Base-by-base conservation (phyloP, 495 filamentous ascomycete genomes). In the Aspergillus asperescens region DNA sequence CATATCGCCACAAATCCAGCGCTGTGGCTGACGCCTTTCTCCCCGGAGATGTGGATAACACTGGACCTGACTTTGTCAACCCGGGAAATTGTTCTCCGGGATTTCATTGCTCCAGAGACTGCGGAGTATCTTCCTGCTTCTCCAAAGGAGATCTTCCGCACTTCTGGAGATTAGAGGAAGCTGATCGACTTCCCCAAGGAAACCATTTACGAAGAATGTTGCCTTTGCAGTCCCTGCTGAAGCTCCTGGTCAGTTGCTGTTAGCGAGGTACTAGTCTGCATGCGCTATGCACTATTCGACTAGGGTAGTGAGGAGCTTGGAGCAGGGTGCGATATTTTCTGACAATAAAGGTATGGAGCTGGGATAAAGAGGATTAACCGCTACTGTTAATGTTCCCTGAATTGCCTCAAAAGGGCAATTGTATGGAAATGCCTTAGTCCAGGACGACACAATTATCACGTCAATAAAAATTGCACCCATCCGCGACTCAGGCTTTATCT, bases 241-340 rank as follows among this genome's bases (percentile, higher is more conserved):
- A 49, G 23, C 46, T 48, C 45, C 25, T 15, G 2, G n/a, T 15
- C 39, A 49, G 32, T 12, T 18, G 23, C 34, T 49, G 22, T 20
- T 49, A 49, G 46, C 39, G 34, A 49, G 46, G 46, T 49, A 49
- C 46, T 49, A 49, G 46, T 39, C 34, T 39, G 34, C 32, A 25
- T 39, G 45, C 23, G 39, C 32, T n/a, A 49, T 39, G 23, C 23
- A 39, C 23, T 34, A 34, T 23, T 13, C 2, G 46, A 49, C 46
- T 28, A 22, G 46, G 34, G n/a, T 37, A 12, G 23, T 27, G 46
- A 39, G 7, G 32, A 37, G 45, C 19, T 23, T 15, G 19, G 24
- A 31, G 35, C 8, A 37, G 15, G 34, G 15, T 3, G 31, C 7
- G 37, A 39, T 15, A 39, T 39, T 22, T 20, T 22, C 37, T 19